Conservation (phyloP, 768 basidiomycete genomes). For the Gymnopilus dilepis region DNA sequence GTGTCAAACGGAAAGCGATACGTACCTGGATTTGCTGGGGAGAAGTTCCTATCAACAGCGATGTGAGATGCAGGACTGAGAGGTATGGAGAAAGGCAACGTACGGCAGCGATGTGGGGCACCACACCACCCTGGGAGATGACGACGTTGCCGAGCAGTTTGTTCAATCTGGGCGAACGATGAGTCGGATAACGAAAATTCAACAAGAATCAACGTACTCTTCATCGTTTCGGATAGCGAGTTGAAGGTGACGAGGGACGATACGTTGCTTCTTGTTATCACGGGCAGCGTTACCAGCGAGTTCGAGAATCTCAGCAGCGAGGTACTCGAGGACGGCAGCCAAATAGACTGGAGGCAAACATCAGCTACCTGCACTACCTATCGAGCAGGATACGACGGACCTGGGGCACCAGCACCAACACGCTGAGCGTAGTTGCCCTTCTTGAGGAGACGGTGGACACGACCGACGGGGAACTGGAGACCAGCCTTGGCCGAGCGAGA, state of each 20-base stretch:
- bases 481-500: conserved; percentile 80
- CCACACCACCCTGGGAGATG: conserved; percentile 95
- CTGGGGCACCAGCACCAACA: conserved; percentile 88
- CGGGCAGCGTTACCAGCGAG: conserved; percentile 90
- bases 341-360: conserved; percentile 70
- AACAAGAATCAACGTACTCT: conserved; percentile 56
- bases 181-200: conserved; percentile 7
- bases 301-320: conserved; percentile 93
- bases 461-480: conserved; percentile 90
- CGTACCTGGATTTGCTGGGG: conserved; percentile 46
- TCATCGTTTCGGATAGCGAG: conserved; percentile 95
- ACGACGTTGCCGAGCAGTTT: conserved; percentile 80
- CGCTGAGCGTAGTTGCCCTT: conserved; percentile 87
- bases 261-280: conserved; percentile 95
- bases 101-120: conserved; percentile 72
- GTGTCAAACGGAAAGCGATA: background rate
- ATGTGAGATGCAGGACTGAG: conserved; percentile 7
- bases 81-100: conserved; percentile 11
- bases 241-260: conserved; percentile 93
- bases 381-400: conserved; percentile 40
- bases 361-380: conserved; percentile 7
- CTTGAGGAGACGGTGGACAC: conserved; percentile 90
- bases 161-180: conserved; percentile 53
- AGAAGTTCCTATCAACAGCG: conserved; percentile 40
- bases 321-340: conserved; percentile 91